Base-by-base conservation (phyloP, 495 filamentous ascomycete species). In the Penicillium paxilli region DNA sequence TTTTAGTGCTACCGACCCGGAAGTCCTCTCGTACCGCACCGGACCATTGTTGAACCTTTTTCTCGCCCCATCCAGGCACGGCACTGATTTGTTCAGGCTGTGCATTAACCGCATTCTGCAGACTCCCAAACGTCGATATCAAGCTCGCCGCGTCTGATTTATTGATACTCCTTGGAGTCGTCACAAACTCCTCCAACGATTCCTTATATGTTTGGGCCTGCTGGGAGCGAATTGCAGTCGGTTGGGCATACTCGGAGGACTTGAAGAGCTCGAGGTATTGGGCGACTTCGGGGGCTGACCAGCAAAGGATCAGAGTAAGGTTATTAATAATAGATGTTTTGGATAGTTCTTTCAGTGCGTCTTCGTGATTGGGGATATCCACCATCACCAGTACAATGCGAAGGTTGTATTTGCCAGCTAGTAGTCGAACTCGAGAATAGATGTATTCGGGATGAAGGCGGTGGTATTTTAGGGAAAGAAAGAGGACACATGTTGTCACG, bases 401-500 rank as follows among this genome's bases (percentile, higher is more conserved):
- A 14, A 98, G 78, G 54, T 85, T 84, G 75, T 92, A 97, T 66
- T 89, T 90, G 16, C 86, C 86, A 20, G 85, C 85, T 8, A 99
- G 75, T 28, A 81, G 81, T 41, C 85, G 83, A 55, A 99, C 90
- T 51, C 94, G 90, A 20, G 86, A 89, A 78, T 97, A 97, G 65
- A 99, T 89, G 74, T 99, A 99, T 71, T 98, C 94, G 1, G 94
- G 94, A 69, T 99, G 95, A 42, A 97, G 74, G 10, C 94, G 91
- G 69, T 98, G 94, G 70, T 99, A 99, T 70, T 99, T 99, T 26
- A 99, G 80, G 22, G 88, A 92, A 44, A 98, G 79, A 63, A 98
- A 99, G 6, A 99, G 77, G 1, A 89, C 92, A 57, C 93, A 97
- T 16, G 93, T 93, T 1, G 92, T 97, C 20, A 76, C 62, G 5